Percentiles rank a stretch among this genome's conserved stretches.
Evolutionary conservation across 1,139 yeast species (phyloP).

Genomic region (Chernovozyma sophiae-reginae): DNA sequence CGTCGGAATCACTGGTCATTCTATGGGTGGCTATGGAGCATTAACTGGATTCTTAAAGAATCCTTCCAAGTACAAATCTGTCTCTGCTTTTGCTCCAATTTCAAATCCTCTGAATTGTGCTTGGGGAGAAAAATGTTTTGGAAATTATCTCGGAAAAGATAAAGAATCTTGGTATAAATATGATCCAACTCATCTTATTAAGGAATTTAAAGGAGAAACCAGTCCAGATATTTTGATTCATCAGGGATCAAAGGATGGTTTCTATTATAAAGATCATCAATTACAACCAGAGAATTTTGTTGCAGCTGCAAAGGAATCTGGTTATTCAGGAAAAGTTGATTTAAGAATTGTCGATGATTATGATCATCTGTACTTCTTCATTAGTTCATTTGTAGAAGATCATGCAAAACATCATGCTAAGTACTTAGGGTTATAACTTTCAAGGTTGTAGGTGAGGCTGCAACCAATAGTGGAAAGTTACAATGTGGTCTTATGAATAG

Average conservation of each 20-base stretch:
- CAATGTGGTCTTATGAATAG: no score
- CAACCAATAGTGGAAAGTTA: background rate
- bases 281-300: conserved; percentile 73
- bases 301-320: conserved; percentile 56
- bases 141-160: conserved; percentile 68
- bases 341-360: conserved; percentile 73
- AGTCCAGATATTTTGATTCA: conserved; percentile 71
- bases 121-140: conserved; percentile 84
- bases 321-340: conserved; percentile 58
- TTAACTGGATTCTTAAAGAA: conserved; percentile 69
- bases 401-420: conserved; percentile 89
- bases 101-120: conserved; percentile 69
- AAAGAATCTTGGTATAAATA: conserved; percentile 61
- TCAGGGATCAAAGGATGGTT: conserved; percentile 74
- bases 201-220: conserved; percentile 45
- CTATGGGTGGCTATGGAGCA: conserved; percentile 99
- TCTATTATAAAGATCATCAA: conserved; percentile 58
- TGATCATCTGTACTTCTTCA: conserved; percentile 88
- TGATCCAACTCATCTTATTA: conserved; percentile 77
- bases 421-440: conserved; percentile 49
- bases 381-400: conserved; percentile 74
- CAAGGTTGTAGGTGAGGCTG: background rate
- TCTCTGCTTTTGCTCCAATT: conserved; percentile 90
- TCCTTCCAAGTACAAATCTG: conserved; percentile 73
- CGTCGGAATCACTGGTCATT: conserved; percentile 83